phyloP scores from a whole-genome alignment of 2,329 filamentous ascomycete genomes.

The Sclerotinia borealis region DNA sequence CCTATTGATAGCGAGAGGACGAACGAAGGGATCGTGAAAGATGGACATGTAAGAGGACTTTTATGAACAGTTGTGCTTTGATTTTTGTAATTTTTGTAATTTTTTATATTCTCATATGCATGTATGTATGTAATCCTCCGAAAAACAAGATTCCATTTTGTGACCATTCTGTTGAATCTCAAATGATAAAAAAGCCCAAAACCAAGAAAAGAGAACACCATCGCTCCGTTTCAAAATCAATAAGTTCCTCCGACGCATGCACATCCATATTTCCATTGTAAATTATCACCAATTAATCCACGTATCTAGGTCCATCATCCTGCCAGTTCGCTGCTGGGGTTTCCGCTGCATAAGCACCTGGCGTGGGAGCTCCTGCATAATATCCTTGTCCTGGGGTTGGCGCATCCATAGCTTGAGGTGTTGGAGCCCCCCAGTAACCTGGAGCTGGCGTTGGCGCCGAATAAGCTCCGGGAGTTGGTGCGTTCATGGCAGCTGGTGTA shows the following conservation, averaged over 20 bases:
- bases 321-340: slow-evolving; percentile 49
- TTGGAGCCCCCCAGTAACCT: slow-evolving; percentile 38
- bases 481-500: slow-evolving; percentile 43
- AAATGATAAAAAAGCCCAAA: background rate
- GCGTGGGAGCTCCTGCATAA: slow-evolving; percentile 31
- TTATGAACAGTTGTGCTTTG: background rate
- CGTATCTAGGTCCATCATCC: slow-evolving; percentile 40
- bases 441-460: slow-evolving; percentile 63
- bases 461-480: slow-evolving; percentile 42
- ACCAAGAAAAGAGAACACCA: background rate
- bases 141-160: background rate
- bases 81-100: too few relatives aligned
- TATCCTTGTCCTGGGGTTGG: slow-evolving; percentile 40
- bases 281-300: slow-evolving; percentile 21
- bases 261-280: background rate
- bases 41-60: too few relatives aligned
- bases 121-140: background rate
- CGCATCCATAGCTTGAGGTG: slow-evolving; percentile 43
- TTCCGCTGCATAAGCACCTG: slow-evolving; percentile 40
- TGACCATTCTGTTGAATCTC: background rate
- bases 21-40: background rate
- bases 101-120: background rate
- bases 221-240: background rate
- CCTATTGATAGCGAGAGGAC: background rate
- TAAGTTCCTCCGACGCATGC: background rate